These are phyloP conservation scores for Gardenia jasminoides DNA, from an alignment of 257 asterid species.

Conservation along the genomic window DNA sequence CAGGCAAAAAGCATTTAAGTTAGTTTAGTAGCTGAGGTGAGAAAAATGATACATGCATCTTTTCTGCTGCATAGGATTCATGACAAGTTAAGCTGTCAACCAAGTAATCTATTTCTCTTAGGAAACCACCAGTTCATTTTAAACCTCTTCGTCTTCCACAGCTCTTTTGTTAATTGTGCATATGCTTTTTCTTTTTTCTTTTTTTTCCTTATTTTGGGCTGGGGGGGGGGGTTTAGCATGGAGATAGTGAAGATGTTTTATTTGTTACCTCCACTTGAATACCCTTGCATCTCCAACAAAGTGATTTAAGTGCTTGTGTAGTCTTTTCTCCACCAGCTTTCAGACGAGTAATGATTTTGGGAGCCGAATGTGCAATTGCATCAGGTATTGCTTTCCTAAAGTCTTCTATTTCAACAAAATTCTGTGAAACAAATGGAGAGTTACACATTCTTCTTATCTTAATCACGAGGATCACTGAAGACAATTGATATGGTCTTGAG, in stretches of 20 bases:
- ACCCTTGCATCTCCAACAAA: conserved; percentile 96
- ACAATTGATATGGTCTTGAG: background rate
- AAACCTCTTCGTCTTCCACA: background rate
- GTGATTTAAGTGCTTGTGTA: conserved; percentile 81
- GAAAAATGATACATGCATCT: too few species aligned
- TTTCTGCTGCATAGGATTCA: background rate
- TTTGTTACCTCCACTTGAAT: conserved; percentile 82
- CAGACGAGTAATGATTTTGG: conserved; percentile 77
- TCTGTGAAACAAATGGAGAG: conserved; percentile 49
- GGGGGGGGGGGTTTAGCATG: background rate
- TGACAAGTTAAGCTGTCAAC: background rate
- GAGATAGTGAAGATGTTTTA: background rate
- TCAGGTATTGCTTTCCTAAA: conserved; percentile 86
- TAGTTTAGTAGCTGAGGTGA: too few species aligned
- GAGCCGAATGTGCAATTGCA: conserved; percentile 93
- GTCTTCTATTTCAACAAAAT: conserved; percentile 71
- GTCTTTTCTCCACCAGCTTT: conserved; percentile 96
- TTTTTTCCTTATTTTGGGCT: background rate
- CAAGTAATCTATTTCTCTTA: background rate
- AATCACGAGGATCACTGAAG: conserved; percentile 8
- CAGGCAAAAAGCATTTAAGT: background rate
- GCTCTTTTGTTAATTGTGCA: background rate
- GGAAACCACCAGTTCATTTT: background rate
- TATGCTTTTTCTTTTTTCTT: background rate
- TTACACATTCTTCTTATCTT: conserved; percentile 17